Evolutionary conservation across 768 basidiomycete genomes (phyloP).

Genomic region (Rossbeevera mucosa): DNA sequence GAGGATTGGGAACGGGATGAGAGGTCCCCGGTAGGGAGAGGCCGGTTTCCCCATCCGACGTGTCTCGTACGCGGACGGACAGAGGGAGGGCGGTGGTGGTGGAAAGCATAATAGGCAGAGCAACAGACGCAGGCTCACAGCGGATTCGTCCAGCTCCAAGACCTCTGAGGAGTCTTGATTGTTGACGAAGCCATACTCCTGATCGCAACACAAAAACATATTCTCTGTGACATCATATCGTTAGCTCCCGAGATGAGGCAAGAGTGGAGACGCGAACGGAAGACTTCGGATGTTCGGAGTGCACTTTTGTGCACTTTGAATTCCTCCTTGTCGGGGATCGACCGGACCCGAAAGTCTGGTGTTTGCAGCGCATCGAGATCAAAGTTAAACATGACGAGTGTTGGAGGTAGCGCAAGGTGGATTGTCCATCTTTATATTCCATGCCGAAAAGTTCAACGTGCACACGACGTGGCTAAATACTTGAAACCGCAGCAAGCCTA

Average conservation of each 20-base stretch:
- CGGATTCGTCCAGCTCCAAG: constrained; percentile 55
- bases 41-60: constrained; percentile 31
- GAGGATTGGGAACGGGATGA: constrained; percentile 65
- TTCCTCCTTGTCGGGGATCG: constrained; percentile 44
- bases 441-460: constrained; percentile 3
- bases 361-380: constrained; percentile 40
- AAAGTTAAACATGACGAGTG: constrained; percentile 11
- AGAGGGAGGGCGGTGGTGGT: constrained; percentile 41
- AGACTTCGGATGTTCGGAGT: constrained; percentile 55
- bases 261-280: constrained; percentile 42
- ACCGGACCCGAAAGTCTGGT: constrained; percentile 55
- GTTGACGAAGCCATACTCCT: constrained; percentile 9
- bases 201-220: constrained; percentile 64
- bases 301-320: constrained; percentile 49
- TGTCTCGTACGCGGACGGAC: constrained; percentile 21
- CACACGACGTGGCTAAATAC: constrained; percentile 21
- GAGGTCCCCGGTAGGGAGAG: constrained; percentile 34
- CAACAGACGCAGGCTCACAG: constrained; percentile 44
- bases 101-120: constrained; percentile 55
- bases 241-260: constrained; percentile 10
- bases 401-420: no score
- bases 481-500: constrained; percentile 12
- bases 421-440: constrained; percentile 12
- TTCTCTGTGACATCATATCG: constrained; percentile 39
- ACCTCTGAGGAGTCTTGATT: constrained; percentile 26